Evolutionary conservation across 352 stramenopile species (phyloP).

Genomic region (Peronospora destructor): DNA sequence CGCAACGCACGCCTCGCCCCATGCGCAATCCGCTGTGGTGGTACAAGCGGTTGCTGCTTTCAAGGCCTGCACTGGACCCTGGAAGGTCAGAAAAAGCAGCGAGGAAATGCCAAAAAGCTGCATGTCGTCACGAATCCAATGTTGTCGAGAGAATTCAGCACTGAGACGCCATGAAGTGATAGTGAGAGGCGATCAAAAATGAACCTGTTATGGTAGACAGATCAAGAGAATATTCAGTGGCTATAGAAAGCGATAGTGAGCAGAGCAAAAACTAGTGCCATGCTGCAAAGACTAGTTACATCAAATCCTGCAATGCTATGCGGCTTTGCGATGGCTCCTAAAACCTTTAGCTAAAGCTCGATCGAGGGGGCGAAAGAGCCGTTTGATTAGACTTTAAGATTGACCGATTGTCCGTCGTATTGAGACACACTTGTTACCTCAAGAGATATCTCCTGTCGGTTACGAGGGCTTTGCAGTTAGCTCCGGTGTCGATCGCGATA

Average conservation of each 20-base stretch:
- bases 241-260: conserved; percentile 13
- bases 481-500: no score
- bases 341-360: no score
- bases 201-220: conserved; percentile 9
- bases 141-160: conserved; percentile 9
- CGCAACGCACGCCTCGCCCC: conserved; percentile 63
- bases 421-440: no score
- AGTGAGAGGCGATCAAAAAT: conserved; percentile 1
- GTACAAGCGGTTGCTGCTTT: conserved; percentile 40
- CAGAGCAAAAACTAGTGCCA: conserved; percentile 12
- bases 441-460: no score
- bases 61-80: conserved; percentile 11
- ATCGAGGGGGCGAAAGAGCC: no score
- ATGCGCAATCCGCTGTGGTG: conserved; percentile 58
- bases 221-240: conserved; percentile 14
- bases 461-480: no score
- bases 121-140: conserved; percentile 17
- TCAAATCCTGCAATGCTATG: conserved; percentile 16
- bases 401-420: no score
- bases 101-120: conserved; percentile 10
- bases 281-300: conserved; percentile 17
- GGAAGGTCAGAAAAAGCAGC: conserved; percentile 12
- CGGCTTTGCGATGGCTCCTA: no score
- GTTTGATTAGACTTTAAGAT: no score
- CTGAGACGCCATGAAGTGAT: conserved; percentile 9